These are phyloP conservation scores for Peronospora belbahrii DNA, from an alignment of 352 stramenopile genomes.

Conservation along the genomic window DNA sequence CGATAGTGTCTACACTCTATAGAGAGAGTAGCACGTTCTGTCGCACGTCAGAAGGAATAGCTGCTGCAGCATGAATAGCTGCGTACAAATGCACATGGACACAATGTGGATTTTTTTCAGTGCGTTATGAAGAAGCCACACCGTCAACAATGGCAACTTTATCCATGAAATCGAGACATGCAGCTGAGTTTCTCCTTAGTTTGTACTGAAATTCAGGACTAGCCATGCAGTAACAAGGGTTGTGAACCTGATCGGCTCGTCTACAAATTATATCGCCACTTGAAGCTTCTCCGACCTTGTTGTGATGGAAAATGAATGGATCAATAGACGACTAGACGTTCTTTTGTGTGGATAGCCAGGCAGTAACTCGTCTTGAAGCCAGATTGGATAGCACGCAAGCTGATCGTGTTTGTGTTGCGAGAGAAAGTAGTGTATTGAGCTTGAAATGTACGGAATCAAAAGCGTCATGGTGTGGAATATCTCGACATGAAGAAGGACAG, in stretches of 20 bases:
- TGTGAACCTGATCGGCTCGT: slow-evolving; percentile 7
- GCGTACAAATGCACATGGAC: neutral
- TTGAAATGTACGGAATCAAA: too few relatives aligned
- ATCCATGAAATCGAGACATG: neutral
- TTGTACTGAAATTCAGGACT: neutral
- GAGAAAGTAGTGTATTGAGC: too few relatives aligned
- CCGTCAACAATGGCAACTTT: neutral
- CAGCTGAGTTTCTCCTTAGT: neutral
- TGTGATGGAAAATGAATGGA: too few relatives aligned
- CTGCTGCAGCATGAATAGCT: neutral
- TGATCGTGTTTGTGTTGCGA: slow-evolving; percentile 18
- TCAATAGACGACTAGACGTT: slow-evolving; percentile 18
- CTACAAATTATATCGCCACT: slow-evolving; percentile 17
- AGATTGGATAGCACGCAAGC: slow-evolving; percentile 13
- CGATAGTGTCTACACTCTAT: too few relatives aligned
- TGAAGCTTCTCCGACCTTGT: slow-evolving; percentile 8
- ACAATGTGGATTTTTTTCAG: neutral
- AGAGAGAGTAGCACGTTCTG: too few relatives aligned
- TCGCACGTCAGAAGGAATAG: neutral
- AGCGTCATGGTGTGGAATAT: slow-evolving; percentile 16
- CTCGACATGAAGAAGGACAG: slow-evolving; percentile 13
- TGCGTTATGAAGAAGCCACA: neutral
- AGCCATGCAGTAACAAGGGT: neutral
- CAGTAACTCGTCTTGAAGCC: neutral
- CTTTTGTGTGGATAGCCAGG: slow-evolving; percentile 18